Percentiles rank a stretch among this genome's conserved stretches.
Conservation (phyloP, 106 monocot species). For the Dactylorhiza incarnata region DNA sequence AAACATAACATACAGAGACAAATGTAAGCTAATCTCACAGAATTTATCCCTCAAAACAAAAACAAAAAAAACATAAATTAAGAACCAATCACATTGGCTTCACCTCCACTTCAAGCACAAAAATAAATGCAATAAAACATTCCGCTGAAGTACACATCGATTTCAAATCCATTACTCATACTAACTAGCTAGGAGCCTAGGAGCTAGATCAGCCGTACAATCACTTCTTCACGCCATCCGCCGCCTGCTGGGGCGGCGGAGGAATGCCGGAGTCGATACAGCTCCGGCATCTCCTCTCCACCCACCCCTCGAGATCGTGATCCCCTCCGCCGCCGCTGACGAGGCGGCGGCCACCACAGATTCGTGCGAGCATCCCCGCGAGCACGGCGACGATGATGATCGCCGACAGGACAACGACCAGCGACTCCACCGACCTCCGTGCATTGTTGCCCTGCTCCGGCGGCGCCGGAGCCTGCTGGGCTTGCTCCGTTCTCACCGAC, state of each 20-base stretch:
- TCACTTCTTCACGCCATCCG: neutral
- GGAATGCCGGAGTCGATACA: conserved; percentile 47
- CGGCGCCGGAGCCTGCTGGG: neutral
- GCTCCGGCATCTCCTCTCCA: conserved; percentile 39
- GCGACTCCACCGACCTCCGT: conserved; percentile 11
- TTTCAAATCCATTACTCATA: no score
- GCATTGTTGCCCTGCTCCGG: neutral
- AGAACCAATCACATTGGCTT: no score
- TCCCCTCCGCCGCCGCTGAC: conserved; percentile 1
- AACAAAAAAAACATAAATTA: no score
- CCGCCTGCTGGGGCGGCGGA: neutral
- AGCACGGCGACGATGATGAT: conserved; percentile 13
- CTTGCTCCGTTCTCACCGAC: neutral
- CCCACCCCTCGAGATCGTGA: conserved; percentile 37
- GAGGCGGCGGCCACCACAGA: conserved; percentile 9
- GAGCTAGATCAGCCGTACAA: neutral
- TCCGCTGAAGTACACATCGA: no score
- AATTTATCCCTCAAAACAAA: no score
- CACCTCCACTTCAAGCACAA: no score
- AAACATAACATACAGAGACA: no score
- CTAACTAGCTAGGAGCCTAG: no score
- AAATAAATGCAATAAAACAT: no score
- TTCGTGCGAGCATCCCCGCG: conserved; percentile 11
- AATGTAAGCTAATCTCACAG: no score
- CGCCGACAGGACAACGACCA: conserved; percentile 13